Evolutionary conservation across 768 basidiomycete species (phyloP).

Genomic region (Suillus bovinus): DNA sequence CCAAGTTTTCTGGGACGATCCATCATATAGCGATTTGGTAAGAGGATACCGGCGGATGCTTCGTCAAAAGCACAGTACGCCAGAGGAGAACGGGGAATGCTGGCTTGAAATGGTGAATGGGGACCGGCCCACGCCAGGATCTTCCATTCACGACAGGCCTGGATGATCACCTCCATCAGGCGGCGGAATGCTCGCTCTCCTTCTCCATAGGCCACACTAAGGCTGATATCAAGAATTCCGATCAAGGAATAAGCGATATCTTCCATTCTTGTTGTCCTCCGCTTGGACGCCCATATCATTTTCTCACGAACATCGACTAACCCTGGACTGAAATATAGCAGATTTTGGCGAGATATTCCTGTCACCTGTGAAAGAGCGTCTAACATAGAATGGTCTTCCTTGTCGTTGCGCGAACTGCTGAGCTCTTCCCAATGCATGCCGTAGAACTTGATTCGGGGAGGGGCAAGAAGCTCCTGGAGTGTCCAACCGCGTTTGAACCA

Average conservation of each 20-base stretch:
- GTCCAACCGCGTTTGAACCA: constrained; percentile 26
- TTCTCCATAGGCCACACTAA: constrained; percentile 27
- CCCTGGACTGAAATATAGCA: constrained; percentile 23
- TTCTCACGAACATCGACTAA: constrained; percentile 21
- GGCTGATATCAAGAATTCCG: constrained; percentile 26
- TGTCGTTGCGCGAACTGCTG: constrained; percentile 18
- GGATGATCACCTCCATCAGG: constrained; percentile 24
- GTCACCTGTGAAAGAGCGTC: constrained; percentile 15
- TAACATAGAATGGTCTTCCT: constrained; percentile 19
- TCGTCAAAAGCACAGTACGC: constrained; percentile 18
- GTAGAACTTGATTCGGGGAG: constrained; percentile 23
- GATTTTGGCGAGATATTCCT: constrained; percentile 12
- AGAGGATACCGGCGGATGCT: background rate
- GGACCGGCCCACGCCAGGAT: constrained; percentile 24
- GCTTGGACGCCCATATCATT: constrained; percentile 25
- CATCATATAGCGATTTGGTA: background rate
- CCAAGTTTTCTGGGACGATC: constrained; percentile 19
- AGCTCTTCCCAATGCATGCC: constrained; percentile 17
- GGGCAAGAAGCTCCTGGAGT: constrained; percentile 22
- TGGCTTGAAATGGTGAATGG: constrained; percentile 20
- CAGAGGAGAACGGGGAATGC: constrained; percentile 21
- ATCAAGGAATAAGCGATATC: constrained; percentile 28
- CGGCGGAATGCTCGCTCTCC: constrained; percentile 26
- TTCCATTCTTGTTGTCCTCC: constrained; percentile 27
- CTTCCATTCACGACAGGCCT: constrained; percentile 21